phyloP scores from a whole-genome alignment of 1,139 yeast species.

The Blastobotrys raffinosifermentans region DNA sequence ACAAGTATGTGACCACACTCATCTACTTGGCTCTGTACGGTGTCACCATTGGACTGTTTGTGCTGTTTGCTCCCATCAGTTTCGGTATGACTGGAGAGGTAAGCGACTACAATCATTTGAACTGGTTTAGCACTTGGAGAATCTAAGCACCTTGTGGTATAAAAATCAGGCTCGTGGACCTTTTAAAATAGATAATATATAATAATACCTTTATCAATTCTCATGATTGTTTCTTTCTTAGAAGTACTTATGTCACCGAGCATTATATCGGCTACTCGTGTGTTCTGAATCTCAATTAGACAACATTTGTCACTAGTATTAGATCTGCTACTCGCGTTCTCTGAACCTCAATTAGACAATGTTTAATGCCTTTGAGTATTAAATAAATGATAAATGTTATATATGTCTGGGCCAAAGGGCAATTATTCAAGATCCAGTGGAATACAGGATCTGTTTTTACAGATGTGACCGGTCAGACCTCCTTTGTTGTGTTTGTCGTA shows the following conservation, averaged over 20 bases:
- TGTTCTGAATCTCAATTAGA: too few relatives aligned
- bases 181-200: slow-evolving; percentile 1
- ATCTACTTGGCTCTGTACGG: slow-evolving; percentile 42
- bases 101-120: slow-evolving; percentile 59
- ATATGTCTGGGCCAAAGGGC: not conserved
- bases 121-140: slow-evolving; percentile 75
- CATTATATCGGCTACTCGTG: too few relatives aligned
- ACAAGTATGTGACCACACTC: slow-evolving; percentile 28
- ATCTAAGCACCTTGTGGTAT: too few relatives aligned
- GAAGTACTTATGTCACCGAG: too few relatives aligned
- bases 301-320: too few relatives aligned
- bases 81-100: slow-evolving; percentile 90
- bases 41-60: slow-evolving; percentile 59
- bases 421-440: slow-evolving; percentile 7
- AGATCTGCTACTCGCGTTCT: too few relatives aligned
- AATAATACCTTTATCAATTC: too few relatives aligned
- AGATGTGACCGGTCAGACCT: slow-evolving; percentile 17
- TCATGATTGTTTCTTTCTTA: too few relatives aligned
- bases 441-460: slow-evolving; percentile 19
- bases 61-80: slow-evolving; percentile 68
- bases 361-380: too few relatives aligned
- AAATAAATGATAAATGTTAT: not conserved
- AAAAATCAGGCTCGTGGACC: not conserved
- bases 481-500: slow-evolving; percentile 20
- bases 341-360: too few relatives aligned